Percentiles rank a stretch among this genome's conserved stretches.
Conservation (phyloP, 2,329 filamentous ascomycete species). For the Neocucurbitaria cava region DNA sequence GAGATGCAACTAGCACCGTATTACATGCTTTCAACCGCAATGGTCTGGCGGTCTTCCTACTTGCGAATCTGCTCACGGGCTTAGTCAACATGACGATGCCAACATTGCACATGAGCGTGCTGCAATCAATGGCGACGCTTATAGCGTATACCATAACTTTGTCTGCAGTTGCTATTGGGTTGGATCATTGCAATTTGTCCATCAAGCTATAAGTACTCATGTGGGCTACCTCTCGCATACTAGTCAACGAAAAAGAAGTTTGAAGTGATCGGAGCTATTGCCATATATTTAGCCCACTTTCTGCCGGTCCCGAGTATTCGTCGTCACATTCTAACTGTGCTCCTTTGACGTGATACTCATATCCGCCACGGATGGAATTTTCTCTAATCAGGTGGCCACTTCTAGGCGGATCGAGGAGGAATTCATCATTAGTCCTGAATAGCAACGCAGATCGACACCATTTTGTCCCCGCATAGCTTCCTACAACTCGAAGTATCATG, state of each 20-base stretch:
- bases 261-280: too few relatives aligned
- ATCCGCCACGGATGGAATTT: too few relatives aligned
- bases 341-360: too few relatives aligned
- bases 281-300: too few relatives aligned
- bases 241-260: not conserved
- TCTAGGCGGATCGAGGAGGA: not conserved
- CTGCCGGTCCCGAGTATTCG: too few relatives aligned
- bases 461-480: not conserved
- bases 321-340: too few relatives aligned
- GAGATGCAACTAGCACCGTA: constrained; percentile 78
- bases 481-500: not conserved
- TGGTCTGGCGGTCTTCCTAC: constrained; percentile 81
- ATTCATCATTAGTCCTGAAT: not conserved
- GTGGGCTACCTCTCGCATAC: not conserved
- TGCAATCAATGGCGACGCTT: constrained; percentile 75
- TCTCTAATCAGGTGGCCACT: too few relatives aligned
- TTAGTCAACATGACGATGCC: constrained; percentile 85
- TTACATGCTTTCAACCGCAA: constrained; percentile 87
- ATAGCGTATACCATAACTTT: constrained; percentile 73
- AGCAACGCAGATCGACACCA: not conserved
- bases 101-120: constrained; percentile 74
- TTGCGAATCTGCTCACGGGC: constrained; percentile 90
- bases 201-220: constrained; percentile 68
- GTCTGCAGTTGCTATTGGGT: constrained; percentile 69
- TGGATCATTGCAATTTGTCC: constrained; percentile 71